phyloP scores from a whole-genome alignment of 164 flowering plant genomes.

The Tetrastigma voinierianum region DNA sequence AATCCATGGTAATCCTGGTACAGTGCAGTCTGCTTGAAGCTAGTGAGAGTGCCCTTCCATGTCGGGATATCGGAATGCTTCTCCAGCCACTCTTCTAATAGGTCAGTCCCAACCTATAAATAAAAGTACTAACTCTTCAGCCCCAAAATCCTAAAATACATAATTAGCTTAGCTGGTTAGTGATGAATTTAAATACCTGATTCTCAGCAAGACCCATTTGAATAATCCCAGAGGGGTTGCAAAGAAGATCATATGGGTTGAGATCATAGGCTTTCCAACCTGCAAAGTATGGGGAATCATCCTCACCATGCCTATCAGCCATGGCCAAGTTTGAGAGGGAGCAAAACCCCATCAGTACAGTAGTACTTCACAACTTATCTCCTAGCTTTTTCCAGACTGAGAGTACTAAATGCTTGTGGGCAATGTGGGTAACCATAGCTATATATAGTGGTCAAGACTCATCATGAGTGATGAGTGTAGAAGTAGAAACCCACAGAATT shows the following conservation, averaged over 20 bases:
- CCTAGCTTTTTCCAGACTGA: too few species aligned
- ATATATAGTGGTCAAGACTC: too few species aligned
- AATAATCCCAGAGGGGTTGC: slow-evolving; percentile 8
- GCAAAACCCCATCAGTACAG: too few species aligned
- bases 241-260: slow-evolving; percentile 3
- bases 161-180: too few species aligned
- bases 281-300: slow-evolving; percentile 14
- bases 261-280: slow-evolving; percentile 18
- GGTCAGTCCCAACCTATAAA: slow-evolving; percentile 10
- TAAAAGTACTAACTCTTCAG: not conserved
- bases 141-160: too few species aligned
- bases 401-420: too few species aligned
- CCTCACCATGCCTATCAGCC: slow-evolving; percentile 10
- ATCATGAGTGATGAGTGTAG: too few species aligned
- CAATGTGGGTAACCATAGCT: too few species aligned
- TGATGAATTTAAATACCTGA: slow-evolving; percentile 2
- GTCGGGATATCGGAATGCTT: slow-evolving; percentile 4
- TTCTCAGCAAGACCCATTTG: slow-evolving; percentile 1
- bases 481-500: too few species aligned
- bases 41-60: slow-evolving; percentile 5
- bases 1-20: slow-evolving; percentile 16
- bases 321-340: slow-evolving; percentile 3
- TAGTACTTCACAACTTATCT: too few species aligned
- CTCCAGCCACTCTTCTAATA: slow-evolving; percentile 14
- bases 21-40: slow-evolving; percentile 10